phyloP scores from a whole-genome alignment of 2,329 filamentous ascomycete genomes.

The Coleophoma cylindrospora region DNA sequence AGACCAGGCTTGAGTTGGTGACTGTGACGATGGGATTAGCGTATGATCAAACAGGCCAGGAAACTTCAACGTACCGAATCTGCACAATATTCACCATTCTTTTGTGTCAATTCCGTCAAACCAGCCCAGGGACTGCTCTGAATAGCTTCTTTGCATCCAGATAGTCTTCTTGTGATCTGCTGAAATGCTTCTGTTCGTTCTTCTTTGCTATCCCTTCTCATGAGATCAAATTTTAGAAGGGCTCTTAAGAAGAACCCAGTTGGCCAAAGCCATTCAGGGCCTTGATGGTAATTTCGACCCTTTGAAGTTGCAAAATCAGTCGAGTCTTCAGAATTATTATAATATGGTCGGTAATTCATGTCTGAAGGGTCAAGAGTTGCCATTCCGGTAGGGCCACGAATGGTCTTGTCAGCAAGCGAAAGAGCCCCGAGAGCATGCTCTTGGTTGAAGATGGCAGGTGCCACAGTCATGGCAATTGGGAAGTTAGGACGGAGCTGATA shows the following conservation, averaged over 20 bases:
- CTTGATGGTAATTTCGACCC: constrained; percentile 96
- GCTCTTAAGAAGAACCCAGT: constrained; percentile 93
- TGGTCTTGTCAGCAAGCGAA: constrained; percentile 69
- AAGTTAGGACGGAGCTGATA: constrained; percentile 96
- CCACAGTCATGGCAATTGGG: constrained; percentile 90
- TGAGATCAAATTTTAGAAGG: constrained; percentile 82
- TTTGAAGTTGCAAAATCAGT: constrained; percentile 88
- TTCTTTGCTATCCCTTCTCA: constrained; percentile 58
- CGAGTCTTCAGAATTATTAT: constrained; percentile 91
- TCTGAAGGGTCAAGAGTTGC: constrained; percentile 90
- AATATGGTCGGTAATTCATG: constrained; percentile 89
- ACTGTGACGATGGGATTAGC: constrained; percentile 39
- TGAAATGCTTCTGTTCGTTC: constrained; percentile 86
- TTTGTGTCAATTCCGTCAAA: constrained; percentile 87
- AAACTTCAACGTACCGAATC: constrained; percentile 64
- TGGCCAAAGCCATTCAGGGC: constrained; percentile 97
- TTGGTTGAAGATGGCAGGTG: constrained; percentile 79
- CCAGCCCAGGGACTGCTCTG: constrained; percentile 80
- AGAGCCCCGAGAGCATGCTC: constrained; percentile 76
- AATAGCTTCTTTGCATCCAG: constrained; percentile 82
- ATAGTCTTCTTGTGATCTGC: constrained; percentile 80
- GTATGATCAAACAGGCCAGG: background rate
- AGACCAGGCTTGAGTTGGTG: constrained; percentile 94
- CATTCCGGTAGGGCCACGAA: constrained; percentile 90
- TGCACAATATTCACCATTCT: constrained; percentile 73